Evolutionary conservation across 2,329 filamentous ascomycete genomes (phyloP).

Genomic region (Podosphaera fusca): DNA sequence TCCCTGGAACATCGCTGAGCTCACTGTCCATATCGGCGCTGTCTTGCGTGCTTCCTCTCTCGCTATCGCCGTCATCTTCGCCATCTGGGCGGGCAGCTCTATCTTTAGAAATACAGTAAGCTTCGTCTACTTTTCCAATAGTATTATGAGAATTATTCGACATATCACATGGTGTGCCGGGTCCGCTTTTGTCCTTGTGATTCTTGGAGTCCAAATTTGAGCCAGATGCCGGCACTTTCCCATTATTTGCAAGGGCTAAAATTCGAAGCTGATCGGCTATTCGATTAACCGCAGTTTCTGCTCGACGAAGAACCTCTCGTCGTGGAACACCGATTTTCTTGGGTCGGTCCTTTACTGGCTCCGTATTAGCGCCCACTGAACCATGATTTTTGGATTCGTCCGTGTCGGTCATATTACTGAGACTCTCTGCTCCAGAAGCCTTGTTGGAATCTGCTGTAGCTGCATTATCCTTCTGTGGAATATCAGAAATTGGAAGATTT

Average conservation of each 20-base stretch:
- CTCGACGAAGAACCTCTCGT: slow-evolving; percentile 33
- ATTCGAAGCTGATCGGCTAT: slow-evolving; percentile 15
- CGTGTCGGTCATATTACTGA: slow-evolving; percentile 12
- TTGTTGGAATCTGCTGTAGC: slow-evolving; percentile 7
- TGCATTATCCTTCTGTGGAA: slow-evolving; percentile 11
- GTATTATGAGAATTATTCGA: slow-evolving; percentile 11
- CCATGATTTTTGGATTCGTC: background rate
- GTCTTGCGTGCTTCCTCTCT: slow-evolving; percentile 22
- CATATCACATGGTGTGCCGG: slow-evolving; percentile 1
- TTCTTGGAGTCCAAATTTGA: slow-evolving; percentile 11
- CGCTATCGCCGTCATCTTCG: slow-evolving; percentile 19
- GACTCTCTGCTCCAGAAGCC: slow-evolving; percentile 7
- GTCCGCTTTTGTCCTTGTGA: slow-evolving; percentile 1
- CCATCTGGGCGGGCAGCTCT: slow-evolving; percentile 12
- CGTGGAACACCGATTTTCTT: slow-evolving; percentile 13
- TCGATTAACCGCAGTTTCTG: slow-evolving; percentile 31
- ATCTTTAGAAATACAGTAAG: background rate
- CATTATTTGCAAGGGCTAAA: slow-evolving; percentile 17
- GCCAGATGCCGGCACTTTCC: slow-evolving; percentile 15
- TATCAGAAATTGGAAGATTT: slow-evolving; percentile 22
- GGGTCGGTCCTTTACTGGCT: slow-evolving; percentile 8
- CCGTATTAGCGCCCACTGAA: slow-evolving; percentile 14
- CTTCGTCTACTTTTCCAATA: background rate
- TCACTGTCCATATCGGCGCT: slow-evolving; percentile 31
- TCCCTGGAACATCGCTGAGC: slow-evolving; percentile 23